Conservation (phyloP, 495 filamentous ascomycete genomes). For the Achaetomiella virescens region DNA sequence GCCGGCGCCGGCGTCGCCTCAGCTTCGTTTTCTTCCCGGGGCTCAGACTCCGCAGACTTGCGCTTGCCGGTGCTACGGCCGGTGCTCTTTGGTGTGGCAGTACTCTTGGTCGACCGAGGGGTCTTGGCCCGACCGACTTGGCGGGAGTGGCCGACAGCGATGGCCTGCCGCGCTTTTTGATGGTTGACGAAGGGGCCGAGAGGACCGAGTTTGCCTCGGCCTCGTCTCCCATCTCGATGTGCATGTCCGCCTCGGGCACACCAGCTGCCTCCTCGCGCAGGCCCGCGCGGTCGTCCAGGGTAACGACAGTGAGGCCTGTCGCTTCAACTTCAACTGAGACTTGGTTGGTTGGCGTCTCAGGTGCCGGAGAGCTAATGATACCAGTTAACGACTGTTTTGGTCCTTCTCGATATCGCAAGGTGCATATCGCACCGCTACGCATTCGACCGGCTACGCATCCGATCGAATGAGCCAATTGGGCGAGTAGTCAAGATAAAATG, state of each 20-base stretch:
- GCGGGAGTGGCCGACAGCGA: slow-evolving; percentile 16
- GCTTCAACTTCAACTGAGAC: not conserved
- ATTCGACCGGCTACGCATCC: not conserved
- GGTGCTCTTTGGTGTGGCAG: slow-evolving; percentile 13
- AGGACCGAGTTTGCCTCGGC: not conserved
- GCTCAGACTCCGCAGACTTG: slow-evolving; percentile 15
- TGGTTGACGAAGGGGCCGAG: not conserved
- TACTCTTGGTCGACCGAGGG: slow-evolving; percentile 18
- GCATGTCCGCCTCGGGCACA: slow-evolving; percentile 4
- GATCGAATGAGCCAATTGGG: not conserved
- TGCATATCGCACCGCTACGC: too few relatives aligned
- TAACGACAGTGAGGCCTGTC: slow-evolving; percentile 19
- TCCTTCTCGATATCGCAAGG: not conserved
- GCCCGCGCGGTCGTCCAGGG: slow-evolving; percentile 9
- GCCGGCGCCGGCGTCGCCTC: slow-evolving; percentile 9
- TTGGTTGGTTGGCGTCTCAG: not conserved
- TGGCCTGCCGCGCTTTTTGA: slow-evolving; percentile 21
- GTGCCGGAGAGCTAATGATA: slow-evolving; percentile 8
- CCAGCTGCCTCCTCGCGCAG: not conserved
- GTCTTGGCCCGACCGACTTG: slow-evolving; percentile 12
- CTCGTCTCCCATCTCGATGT: not conserved
- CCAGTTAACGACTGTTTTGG: not conserved
- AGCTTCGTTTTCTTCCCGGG: slow-evolving; percentile 1
- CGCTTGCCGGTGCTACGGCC: slow-evolving; percentile 21
- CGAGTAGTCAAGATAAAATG: not conserved